Conservation (phyloP, 2,329 filamentous ascomycete species). For the Fusarium phyllophilum region DNA sequence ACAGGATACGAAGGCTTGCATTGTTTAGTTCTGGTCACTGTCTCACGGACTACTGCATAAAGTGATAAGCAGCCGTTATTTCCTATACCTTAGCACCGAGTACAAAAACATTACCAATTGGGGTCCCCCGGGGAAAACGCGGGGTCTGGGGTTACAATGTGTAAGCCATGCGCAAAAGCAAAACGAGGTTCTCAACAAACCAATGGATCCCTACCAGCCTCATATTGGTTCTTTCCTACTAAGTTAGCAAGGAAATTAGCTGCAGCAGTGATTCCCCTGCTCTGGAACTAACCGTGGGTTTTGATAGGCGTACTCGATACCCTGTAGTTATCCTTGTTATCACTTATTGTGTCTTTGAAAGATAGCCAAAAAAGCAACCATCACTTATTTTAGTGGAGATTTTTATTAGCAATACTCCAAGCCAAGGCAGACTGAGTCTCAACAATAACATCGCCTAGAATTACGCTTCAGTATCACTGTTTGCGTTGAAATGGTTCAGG, state of each 20-base stretch:
- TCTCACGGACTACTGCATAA: neutral
- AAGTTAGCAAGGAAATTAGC: neutral
- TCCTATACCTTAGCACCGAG: neutral
- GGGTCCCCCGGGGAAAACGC: conserved; percentile 5
- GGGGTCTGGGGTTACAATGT: conserved; percentile 29
- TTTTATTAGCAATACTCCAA: neutral
- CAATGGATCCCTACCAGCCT: neutral
- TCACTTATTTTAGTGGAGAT: neutral
- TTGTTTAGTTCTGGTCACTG: neutral
- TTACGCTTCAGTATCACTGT: neutral
- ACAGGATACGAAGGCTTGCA: neutral
- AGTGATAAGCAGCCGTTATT: neutral
- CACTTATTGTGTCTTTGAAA: neutral
- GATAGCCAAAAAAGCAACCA: neutral
- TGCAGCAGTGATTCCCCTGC: neutral
- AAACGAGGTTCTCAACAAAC: neutral
- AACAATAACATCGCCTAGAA: neutral
- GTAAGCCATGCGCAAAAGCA: neutral
- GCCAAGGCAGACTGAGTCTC: neutral
- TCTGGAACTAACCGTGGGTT: neutral
- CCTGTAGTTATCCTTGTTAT: neutral
- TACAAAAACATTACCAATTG: neutral
- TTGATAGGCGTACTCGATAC: neutral
- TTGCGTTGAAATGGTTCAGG: neutral
- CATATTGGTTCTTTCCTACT: neutral